These are phyloP conservation scores for Sporothrix luriei DNA, from an alignment of 2,329 filamentous ascomycete species.

Conservation along the genomic window DNA sequence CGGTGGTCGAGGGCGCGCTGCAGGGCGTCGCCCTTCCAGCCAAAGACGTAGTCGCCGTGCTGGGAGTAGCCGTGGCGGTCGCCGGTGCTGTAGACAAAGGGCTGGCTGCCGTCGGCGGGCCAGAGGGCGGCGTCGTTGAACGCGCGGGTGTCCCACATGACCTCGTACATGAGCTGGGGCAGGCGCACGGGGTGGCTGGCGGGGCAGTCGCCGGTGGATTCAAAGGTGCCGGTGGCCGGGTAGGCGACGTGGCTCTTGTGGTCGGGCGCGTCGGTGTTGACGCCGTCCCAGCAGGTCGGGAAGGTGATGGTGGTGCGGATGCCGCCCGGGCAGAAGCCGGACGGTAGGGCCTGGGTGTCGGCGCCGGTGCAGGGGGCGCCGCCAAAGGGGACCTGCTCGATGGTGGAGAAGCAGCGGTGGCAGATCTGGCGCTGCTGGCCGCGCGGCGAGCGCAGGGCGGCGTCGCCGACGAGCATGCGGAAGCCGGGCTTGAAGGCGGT, in stretches of 20 bases:
- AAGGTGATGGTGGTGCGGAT: constrained; percentile 50
- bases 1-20: constrained; percentile 36
- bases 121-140: constrained; percentile 45
- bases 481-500: constrained; percentile 50
- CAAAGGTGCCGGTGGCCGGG: constrained; percentile 35
- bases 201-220: constrained; percentile 37
- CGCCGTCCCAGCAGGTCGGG: constrained; percentile 50
- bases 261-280: constrained; percentile 49
- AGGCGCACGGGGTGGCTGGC: constrained; percentile 36
- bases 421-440: constrained; percentile 40
- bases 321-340: constrained; percentile 44
- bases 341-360: constrained; percentile 48
- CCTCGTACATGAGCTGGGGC: constrained; percentile 38
- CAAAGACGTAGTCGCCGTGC: constrained; percentile 38
- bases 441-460: constrained; percentile 34
- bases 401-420: constrained; percentile 39
- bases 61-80: constrained; percentile 37
- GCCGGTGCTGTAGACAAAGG: constrained; percentile 38
- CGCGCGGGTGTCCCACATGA: constrained; percentile 37
- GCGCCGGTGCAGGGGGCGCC: constrained; percentile 37
- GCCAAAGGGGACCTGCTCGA: constrained; percentile 37
- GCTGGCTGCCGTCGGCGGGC: constrained; percentile 44
- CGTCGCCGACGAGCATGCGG: constrained; percentile 46
- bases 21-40: constrained; percentile 37
- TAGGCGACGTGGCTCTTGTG: constrained; percentile 42